Conservation (phyloP, 2,329 filamentous ascomycete species). For the Microsporum ferrugineum region DNA sequence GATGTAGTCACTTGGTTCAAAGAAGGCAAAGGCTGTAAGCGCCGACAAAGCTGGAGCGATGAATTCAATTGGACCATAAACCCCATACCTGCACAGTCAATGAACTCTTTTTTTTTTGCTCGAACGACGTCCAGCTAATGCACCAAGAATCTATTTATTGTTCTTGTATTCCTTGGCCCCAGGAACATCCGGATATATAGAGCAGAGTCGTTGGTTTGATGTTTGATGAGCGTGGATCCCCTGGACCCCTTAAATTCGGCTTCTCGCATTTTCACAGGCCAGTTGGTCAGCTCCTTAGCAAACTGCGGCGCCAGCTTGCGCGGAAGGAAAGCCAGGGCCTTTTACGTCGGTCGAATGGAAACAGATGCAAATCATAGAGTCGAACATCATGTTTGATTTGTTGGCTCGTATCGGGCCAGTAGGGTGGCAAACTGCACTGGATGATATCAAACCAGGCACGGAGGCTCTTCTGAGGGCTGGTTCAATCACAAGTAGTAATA, state of each 20-base stretch:
- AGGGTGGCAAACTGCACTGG: background rate
- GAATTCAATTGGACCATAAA: background rate
- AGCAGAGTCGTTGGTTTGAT: background rate
- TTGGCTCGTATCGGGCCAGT: background rate
- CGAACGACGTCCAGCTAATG: background rate
- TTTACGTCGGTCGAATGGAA: background rate
- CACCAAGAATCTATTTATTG: background rate
- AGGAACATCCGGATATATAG: background rate
- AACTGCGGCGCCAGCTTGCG: background rate
- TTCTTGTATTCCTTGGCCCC: background rate
- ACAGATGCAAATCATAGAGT: background rate
- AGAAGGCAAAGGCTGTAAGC: background rate
- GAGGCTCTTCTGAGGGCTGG: background rate
- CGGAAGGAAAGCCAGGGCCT: too few relatives aligned
- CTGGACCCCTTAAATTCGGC: background rate
- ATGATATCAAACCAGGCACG: background rate
- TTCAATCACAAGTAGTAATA: background rate
- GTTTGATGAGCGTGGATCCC: conserved; percentile 1
- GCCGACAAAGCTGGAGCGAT: background rate
- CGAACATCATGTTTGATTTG: too few relatives aligned
- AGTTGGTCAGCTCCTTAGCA: too few relatives aligned
- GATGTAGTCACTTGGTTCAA: background rate
- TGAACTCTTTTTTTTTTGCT: background rate
- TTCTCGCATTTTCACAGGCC: background rate
- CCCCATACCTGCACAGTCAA: background rate